Base-by-base conservation (phyloP, 441 rosid species). In the Arabidopsis lyrata region DNA sequence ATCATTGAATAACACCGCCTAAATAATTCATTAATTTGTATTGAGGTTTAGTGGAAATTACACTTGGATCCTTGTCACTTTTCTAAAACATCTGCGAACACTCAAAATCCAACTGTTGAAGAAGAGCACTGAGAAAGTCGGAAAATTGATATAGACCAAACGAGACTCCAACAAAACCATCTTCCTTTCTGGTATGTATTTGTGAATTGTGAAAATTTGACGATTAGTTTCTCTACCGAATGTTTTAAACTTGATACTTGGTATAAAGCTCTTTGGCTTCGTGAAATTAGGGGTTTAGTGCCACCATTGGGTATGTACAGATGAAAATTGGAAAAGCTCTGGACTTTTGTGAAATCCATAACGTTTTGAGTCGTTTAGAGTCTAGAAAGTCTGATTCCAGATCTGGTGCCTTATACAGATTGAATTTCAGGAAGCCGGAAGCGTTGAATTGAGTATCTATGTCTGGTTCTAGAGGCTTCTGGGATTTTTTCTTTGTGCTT, bases 311-410 rank as follows among this genome's bases (percentile, higher is more conserved):
- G 32, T 66, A n/a, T 38, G 52, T 54, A 10, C 2, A 31, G 47
- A 48, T 47, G 39, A 45, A 34, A 34, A 60, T 16, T 58, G 58
- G 61, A 35, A 61, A 68, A 68, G 68, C 57, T 75, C 24, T 60
- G 22, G 42, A 54, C 56, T 60, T 50, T 73, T 31, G 20, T 9
- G n/a, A 27, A 48, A 27, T 44, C 52, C 50, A 32, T 16, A 7
- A 15, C 31, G 42, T 35, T 35, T 57, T 50, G 3, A 20, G 41
- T 65, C 70, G 5, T 72, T 53, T 55, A 55, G 15, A 38, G 44
- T 10, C 5, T 63, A 16, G 22, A 27, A 27, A 10, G 8, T 39
- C 45, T 72, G n/a, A 20, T 63, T 72, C 27, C 52, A 44, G 31
- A 63, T 72, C 49, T 53, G 15, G 24, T 62, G 45, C 45, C 27